Evolutionary conservation across 1,284 basidiomycete species (phyloP), one percentile per base, ranked within the genome.

Genomic region (Cutaneotrichosporon mucoides): DNA sequence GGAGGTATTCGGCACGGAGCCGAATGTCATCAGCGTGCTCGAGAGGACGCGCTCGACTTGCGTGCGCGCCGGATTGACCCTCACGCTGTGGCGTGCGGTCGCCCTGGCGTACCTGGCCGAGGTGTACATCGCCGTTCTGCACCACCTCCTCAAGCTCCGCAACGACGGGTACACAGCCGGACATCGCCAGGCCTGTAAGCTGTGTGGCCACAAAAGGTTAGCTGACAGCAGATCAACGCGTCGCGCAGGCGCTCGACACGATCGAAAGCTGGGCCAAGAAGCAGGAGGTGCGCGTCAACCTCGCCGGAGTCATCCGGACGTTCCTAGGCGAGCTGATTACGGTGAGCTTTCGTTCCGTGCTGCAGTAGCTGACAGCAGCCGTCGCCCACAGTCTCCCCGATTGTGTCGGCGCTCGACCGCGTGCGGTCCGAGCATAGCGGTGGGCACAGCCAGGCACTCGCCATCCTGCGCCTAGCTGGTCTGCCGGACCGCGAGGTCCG

Each of bases 321-420:
- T 51, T 51, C 36, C 49, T 51, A 15, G 37, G 13, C 36, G 49
- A 51, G 16, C 37, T 51, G 8, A 51, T 51, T 37, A 38, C 36
- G 13, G 49, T 51, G 10, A 38, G 49, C 12, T n/a, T 7, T 4
- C 6, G 7, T 24, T 15, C 43, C 49, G 3, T 40, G 4, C n/a
- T 4, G 4, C 37, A 9, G 9, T 4, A n/a, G 36, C 49, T 51
- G 37, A 51, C n/a, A n/a, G 7, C 7, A 51, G 49, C 49, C 49
- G 10, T 38, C 49, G 49, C 38, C 49, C 6, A 51, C 49, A 9
- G 38, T 40, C 9, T 51, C 49, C 36, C 49, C 49, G 3, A 51
- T 51, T 3, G 49, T 51, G 36, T 51, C 49, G 10, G 49, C 49
- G n/a, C 49, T 51, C 10, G 49, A 51, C 49, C 49, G 49, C 15